phyloP scores from a whole-genome alignment of 495 filamentous ascomycete species.

The Margaritispora aquatica region DNA sequence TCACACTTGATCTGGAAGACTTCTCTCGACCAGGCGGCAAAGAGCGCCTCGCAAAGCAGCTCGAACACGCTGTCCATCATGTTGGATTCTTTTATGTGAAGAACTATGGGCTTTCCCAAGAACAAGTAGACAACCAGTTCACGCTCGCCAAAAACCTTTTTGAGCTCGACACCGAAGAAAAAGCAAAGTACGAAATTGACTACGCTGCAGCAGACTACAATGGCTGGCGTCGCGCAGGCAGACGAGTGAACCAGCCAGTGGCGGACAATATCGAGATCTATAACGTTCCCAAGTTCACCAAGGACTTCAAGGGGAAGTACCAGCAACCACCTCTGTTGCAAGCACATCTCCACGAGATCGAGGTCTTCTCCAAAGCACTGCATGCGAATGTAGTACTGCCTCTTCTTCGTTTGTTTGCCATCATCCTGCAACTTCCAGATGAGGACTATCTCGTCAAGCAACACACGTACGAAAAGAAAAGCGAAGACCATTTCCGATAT shows the following conservation, averaged over 20 bases:
- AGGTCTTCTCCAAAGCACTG: constrained; percentile 35
- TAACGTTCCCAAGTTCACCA: constrained; percentile 49
- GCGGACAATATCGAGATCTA: constrained; percentile 51
- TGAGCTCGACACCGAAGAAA: constrained; percentile 45
- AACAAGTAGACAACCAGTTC: constrained; percentile 55
- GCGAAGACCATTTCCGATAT: constrained; percentile 46
- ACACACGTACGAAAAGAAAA: constrained; percentile 43
- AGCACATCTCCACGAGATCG: constrained; percentile 35
- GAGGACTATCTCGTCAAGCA: constrained; percentile 44
- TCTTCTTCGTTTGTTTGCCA: constrained; percentile 42
- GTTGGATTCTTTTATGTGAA: constrained; percentile 58
- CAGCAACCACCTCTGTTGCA: constrained; percentile 32
- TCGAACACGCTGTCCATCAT: constrained; percentile 50
- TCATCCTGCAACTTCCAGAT: constrained; percentile 44
- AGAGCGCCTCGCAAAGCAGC: constrained; percentile 44
- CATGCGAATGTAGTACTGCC: constrained; percentile 40
- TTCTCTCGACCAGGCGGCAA: constrained; percentile 48
- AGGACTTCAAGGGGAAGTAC: constrained; percentile 35
- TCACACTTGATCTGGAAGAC: constrained; percentile 46
- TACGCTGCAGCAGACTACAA: constrained; percentile 43
- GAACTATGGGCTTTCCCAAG: constrained; percentile 52
- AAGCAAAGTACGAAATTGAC: constrained; percentile 32
- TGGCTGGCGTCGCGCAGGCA: constrained; percentile 32
- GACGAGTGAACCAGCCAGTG: constrained; percentile 37
- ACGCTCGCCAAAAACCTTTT: constrained; percentile 50